These are phyloP conservation scores for Polytrichum commune DNA, from an alignment of 225 moss, liverwort and hornwort species.

Conservation along the genomic window DNA sequence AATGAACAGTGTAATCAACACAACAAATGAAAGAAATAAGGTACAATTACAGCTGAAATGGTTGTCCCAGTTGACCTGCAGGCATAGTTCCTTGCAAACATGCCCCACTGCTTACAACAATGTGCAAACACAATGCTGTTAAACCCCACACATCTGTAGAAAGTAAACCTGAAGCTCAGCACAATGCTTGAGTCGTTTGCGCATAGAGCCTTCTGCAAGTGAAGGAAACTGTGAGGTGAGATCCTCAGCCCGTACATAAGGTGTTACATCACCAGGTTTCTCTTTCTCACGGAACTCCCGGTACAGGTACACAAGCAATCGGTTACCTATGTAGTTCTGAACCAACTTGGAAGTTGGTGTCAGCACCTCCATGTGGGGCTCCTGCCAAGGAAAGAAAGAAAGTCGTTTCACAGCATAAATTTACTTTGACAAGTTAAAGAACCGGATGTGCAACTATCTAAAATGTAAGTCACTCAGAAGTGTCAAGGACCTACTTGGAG, in stretches of 20 bases:
- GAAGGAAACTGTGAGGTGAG: slow-evolving; percentile 85
- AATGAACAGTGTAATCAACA: too few relatives aligned
- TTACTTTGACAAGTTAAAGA: too few relatives aligned
- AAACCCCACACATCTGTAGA: background rate
- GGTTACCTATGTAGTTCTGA: slow-evolving; percentile 85
- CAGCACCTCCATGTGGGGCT: slow-evolving; percentile 95
- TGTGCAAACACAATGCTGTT: background rate
- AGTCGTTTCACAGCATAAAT: too few relatives aligned
- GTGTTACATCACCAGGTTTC: slow-evolving; percentile 70
- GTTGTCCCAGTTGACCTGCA: too few relatives aligned
- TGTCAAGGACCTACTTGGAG: too few relatives aligned
- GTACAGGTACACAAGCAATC: slow-evolving; percentile 84
- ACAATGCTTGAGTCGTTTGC: slow-evolving; percentile 92
- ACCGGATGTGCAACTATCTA: background rate
- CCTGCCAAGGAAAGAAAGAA: slow-evolving; percentile 40
- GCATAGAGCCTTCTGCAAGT: slow-evolving; percentile 85
- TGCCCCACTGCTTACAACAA: too few relatives aligned
- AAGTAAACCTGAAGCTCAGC: slow-evolving; percentile 87
- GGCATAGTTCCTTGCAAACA: too few relatives aligned
- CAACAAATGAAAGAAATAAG: too few relatives aligned
- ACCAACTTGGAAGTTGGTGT: slow-evolving; percentile 97
- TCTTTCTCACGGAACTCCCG: slow-evolving; percentile 97
- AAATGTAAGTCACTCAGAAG: background rate
- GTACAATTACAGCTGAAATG: too few relatives aligned
- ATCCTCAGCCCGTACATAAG: slow-evolving; percentile 84